These are phyloP conservation scores for Dryas integrifolia DNA, from an alignment of 331 rosid genomes.

Conservation along the genomic window DNA sequence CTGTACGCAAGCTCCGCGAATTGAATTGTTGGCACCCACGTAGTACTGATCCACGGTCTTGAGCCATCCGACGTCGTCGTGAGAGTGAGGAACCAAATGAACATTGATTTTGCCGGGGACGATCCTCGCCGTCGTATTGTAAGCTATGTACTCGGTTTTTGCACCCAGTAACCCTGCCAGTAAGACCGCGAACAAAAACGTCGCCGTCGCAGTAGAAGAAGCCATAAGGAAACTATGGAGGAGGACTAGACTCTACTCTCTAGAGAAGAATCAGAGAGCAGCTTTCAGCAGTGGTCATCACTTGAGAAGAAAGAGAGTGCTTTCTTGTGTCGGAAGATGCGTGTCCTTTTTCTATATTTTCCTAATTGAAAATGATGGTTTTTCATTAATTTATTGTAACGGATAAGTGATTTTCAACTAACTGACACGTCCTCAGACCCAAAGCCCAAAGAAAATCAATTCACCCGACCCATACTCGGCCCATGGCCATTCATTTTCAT, in stretches of 20 bases:
- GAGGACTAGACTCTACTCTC: too few relatives aligned
- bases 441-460: neutral
- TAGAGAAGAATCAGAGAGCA: neutral
- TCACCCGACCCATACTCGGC: neutral
- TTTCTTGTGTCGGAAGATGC: neutral
- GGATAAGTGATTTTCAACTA: neutral
- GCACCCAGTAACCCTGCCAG: conserved; percentile 8
- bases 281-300: neutral
- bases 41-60: conserved; percentile 45
- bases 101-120: conserved; percentile 28
- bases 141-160: conserved; percentile 29
- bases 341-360: neutral
- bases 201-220: neutral
- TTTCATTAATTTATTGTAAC: neutral
- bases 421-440: too few relatives aligned
- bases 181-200: neutral
- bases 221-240: neutral
- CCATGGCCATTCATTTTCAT: neutral
- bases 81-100: conserved; percentile 40
- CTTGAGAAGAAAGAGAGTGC: neutral
- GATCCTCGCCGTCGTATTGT: conserved; percentile 25
- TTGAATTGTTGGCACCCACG: conserved; percentile 40
- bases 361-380: conserved; percentile 3
- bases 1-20: conserved; percentile 50
- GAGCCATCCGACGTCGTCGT: conserved; percentile 43